These are phyloP conservation scores for Macrophomina phaseolina DNA, from an alignment of 2,329 filamentous ascomycete species.

Conservation along the genomic window DNA sequence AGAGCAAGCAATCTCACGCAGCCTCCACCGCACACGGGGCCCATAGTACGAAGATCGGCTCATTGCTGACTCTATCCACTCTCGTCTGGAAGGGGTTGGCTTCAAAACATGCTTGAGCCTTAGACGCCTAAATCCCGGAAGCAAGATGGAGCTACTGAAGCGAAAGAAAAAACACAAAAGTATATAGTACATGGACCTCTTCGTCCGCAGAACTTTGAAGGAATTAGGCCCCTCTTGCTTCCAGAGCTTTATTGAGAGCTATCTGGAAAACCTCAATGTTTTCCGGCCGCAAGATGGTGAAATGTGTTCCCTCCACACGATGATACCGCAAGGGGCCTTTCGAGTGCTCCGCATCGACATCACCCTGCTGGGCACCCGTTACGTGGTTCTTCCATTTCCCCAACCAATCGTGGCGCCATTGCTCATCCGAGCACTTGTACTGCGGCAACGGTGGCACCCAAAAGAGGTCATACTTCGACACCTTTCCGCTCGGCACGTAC, in stretches of 20 bases:
- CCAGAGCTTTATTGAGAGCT: constrained; percentile 21
- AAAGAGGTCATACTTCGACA: constrained; percentile 26
- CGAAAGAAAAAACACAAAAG: too few species aligned
- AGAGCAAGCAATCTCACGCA: too few species aligned
- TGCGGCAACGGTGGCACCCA: constrained; percentile 27
- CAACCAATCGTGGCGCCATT: constrained; percentile 27
- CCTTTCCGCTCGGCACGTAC: constrained; percentile 12
- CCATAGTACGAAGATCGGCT: too few species aligned
- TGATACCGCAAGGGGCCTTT: constrained; percentile 20
- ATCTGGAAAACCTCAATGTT: constrained; percentile 27
- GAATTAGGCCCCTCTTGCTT: constrained; percentile 2
- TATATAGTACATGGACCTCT: neutral
- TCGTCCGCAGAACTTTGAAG: neutral
- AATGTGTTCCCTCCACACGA: constrained; percentile 24
- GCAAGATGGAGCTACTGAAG: too few species aligned
- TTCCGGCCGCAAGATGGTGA: constrained; percentile 27
- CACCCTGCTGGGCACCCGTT: constrained; percentile 9
- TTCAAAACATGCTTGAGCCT: too few species aligned
- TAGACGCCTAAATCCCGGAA: too few species aligned
- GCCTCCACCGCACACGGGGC: too few species aligned
- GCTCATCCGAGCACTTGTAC: constrained; percentile 25
- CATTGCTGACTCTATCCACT: too few species aligned
- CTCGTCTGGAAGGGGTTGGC: too few species aligned
- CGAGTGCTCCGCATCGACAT: constrained; percentile 15
- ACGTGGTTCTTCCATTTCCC: constrained; percentile 23